Percentiles rank a stretch among this genome's conserved stretches.
phyloP scores from a whole-genome alignment of 2,329 filamentous ascomycete genomes.

The Ascochyta lentis region DNA sequence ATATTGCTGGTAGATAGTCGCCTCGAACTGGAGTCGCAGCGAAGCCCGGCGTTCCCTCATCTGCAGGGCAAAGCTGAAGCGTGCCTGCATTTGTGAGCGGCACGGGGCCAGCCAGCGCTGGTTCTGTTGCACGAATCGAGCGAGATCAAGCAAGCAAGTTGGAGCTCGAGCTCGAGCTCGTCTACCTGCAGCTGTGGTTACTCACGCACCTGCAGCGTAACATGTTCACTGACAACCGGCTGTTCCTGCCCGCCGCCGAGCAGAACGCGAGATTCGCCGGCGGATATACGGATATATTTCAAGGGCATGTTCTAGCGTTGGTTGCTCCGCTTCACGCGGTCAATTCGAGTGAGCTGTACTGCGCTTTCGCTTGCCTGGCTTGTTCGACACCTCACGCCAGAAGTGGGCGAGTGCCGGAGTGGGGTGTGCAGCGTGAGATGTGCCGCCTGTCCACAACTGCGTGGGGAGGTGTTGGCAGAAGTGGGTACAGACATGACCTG shows the following conservation, averaged over 20 bases:
- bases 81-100: conserved; percentile 27
- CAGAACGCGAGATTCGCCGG: conserved; percentile 29
- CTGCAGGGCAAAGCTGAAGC: conserved; percentile 31
- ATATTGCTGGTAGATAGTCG: not conserved
- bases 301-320: conserved; percentile 28
- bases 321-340: conserved; percentile 24
- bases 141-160: not conserved
- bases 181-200: conserved; percentile 30
- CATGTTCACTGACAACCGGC: conserved; percentile 28
- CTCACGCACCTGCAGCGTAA: conserved; percentile 39
- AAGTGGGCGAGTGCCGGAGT: conserved; percentile 19
- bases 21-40: not conserved
- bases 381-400: conserved; percentile 16
- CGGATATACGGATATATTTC: conserved; percentile 24
- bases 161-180: conserved; percentile 12
- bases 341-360: conserved; percentile 20
- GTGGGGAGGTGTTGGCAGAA: conserved; percentile 9
- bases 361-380: conserved; percentile 20
- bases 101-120: conserved; percentile 24
- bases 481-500: conserved; percentile 8
- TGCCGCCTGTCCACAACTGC: conserved; percentile 2
- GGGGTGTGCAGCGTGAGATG: conserved; percentile 17
- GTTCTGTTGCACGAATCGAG: conserved; percentile 8
- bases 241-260: conserved; percentile 34
- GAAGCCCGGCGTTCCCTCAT: not conserved